Conservation (phyloP, 352 stramenopile species). For the Pythium guiyangense region DNA sequence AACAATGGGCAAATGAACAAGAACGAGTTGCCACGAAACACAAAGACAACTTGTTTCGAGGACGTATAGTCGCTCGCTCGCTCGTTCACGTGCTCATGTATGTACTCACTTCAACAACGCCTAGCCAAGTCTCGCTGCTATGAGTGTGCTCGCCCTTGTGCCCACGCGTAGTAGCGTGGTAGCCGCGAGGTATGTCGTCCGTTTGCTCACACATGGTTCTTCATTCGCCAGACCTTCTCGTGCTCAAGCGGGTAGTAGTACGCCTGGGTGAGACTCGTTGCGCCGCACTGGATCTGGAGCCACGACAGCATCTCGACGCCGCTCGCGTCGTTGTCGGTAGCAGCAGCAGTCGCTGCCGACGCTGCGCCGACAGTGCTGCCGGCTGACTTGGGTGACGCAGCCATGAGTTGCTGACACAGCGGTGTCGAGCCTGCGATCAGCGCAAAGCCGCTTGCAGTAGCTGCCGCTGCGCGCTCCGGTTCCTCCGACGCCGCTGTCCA, state of each 20-base stretch:
- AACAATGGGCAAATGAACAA: too few species aligned
- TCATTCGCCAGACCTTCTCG: conserved; percentile 1
- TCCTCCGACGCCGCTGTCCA: neutral
- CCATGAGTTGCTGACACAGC: too few species aligned
- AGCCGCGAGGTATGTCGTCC: too few species aligned
- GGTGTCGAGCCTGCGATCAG: too few species aligned
- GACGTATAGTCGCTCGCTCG: too few species aligned
- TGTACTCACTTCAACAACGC: too few species aligned
- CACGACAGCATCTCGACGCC: neutral
- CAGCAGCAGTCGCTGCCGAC: too few species aligned
- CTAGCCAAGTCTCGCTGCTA: too few species aligned
- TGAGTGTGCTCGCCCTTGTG: neutral
- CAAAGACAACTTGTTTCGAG: too few species aligned
- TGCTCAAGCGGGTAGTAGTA: conserved; percentile 2
- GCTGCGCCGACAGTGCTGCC: neutral
- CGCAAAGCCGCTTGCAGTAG: neutral
- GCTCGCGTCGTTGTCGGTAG: neutral
- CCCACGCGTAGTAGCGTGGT: too few species aligned
- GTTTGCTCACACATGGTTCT: neutral
- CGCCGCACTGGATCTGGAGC: neutral
- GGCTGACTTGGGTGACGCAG: neutral
- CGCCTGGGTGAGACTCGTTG: neutral
- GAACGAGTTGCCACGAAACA: too few species aligned
- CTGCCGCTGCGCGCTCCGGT: neutral
- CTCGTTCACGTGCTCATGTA: too few species aligned